Conservation (phyloP, 1,139 yeast genomes). For the Martiniozyma asiatica region DNA sequence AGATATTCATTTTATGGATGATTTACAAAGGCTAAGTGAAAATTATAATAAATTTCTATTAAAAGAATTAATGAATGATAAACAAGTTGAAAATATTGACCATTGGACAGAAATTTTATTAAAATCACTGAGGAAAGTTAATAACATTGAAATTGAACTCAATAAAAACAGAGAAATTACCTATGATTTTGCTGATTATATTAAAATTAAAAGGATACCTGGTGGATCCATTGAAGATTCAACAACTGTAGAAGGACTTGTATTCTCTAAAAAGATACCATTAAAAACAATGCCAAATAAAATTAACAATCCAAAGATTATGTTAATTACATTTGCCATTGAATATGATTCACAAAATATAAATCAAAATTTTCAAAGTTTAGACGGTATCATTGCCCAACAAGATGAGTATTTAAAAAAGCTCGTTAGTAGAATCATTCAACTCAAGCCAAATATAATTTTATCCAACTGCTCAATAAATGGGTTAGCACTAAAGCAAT, state of each 20-base stretch:
- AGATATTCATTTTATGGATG: slow-evolving; percentile 21
- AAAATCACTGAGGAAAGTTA: slow-evolving; percentile 32
- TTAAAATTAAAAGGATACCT: slow-evolving; percentile 71
- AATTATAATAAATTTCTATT: slow-evolving; percentile 33
- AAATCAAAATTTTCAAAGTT: slow-evolving; percentile 13
- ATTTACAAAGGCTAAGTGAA: slow-evolving; percentile 24
- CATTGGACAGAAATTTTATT: slow-evolving; percentile 42
- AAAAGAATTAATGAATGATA: slow-evolving; percentile 59
- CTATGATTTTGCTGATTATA: slow-evolving; percentile 75
- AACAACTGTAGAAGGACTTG: slow-evolving; percentile 59
- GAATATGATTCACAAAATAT: slow-evolving; percentile 66
- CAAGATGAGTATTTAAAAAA: slow-evolving; percentile 78
- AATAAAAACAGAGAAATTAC: slow-evolving; percentile 45
- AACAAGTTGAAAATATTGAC: slow-evolving; percentile 44
- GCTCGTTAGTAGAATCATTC: slow-evolving; percentile 64
- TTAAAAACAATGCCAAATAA: slow-evolving; percentile 62
- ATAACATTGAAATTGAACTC: slow-evolving; percentile 40
- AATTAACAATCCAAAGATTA: slow-evolving; percentile 59
- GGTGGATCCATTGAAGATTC: slow-evolving; percentile 54
- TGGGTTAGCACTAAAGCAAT: slow-evolving; percentile 64
- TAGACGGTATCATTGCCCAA: slow-evolving; percentile 67
- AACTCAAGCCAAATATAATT: slow-evolving; percentile 69
- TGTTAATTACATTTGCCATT: slow-evolving; percentile 78
- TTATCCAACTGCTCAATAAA: slow-evolving; percentile 75
- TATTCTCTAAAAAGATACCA: slow-evolving; percentile 80